Evolutionary conservation across 1,284 basidiomycete species (phyloP).

Genomic region (Rhodotorula sp.): DNA sequence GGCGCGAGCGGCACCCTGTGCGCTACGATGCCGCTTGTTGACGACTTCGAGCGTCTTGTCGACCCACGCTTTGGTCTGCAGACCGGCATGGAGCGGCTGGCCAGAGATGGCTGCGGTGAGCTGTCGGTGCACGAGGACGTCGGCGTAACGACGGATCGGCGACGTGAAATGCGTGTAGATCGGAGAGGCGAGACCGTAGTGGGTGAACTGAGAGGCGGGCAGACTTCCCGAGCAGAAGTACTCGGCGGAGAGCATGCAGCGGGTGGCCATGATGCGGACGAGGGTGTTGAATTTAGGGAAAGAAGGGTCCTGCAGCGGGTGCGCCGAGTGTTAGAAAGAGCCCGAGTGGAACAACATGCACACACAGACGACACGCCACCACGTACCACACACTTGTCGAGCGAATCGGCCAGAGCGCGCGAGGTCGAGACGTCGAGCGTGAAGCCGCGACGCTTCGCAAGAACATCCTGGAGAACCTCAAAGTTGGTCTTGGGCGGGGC

Average conservation of each 20-base stretch:
- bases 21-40: constrained; percentile 90
- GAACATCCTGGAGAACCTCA: constrained; percentile 90
- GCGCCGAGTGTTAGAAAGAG: background rate
- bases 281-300: constrained; percentile 94
- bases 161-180: constrained; percentile 99
- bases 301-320: constrained; percentile 61
- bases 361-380: background rate
- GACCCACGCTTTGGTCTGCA: constrained; percentile 86
- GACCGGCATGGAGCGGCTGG: constrained; percentile 73
- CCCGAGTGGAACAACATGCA: constrained; percentile 3
- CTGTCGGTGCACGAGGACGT: constrained; percentile 93
- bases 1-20: constrained; percentile 93
- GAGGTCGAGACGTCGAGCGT: constrained; percentile 90
- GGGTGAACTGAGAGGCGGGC: constrained; percentile 85
- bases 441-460: constrained; percentile 81
- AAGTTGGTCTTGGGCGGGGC: constrained; percentile 93
- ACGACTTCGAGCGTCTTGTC: constrained; percentile 84
- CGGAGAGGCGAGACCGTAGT: constrained; percentile 92
- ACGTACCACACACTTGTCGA: constrained; percentile 83
- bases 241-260: constrained; percentile 97
- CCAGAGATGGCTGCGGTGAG: constrained; percentile 87
- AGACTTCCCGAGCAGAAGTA: constrained; percentile 97
- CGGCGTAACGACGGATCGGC: constrained; percentile 89
- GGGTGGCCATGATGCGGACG: constrained; percentile 97
- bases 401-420: constrained; percentile 80